phyloP scores from a whole-genome alignment of 2,329 filamentous ascomycete genomes.

The Dothideomycetes sp. region DNA sequence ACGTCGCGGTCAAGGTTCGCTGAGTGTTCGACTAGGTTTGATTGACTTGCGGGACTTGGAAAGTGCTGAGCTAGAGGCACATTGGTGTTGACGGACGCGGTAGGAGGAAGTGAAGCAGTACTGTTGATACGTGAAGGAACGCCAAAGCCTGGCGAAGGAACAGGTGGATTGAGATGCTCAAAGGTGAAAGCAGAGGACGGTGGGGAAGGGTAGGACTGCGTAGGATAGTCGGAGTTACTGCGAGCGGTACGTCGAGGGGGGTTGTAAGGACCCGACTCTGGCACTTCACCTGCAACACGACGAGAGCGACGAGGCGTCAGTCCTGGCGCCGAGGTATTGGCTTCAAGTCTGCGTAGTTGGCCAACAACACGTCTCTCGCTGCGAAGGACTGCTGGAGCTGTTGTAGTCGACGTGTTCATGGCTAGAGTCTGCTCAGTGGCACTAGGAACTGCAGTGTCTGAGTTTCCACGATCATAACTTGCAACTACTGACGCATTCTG shows the following conservation, averaged over 20 bases:
- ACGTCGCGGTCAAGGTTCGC: too few relatives aligned
- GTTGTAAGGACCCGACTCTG: slow-evolving; percentile 3
- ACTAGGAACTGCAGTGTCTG: too few relatives aligned
- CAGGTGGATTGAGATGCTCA: background rate
- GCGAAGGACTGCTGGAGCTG: too few relatives aligned
- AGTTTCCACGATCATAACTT: too few relatives aligned
- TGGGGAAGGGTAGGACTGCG: slow-evolving; percentile 2
- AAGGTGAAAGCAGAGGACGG: slow-evolving; percentile 11
- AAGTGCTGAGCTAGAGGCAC: too few relatives aligned
- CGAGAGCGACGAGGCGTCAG: slow-evolving; percentile 4
- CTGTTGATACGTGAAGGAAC: too few relatives aligned
- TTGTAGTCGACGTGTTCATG: too few relatives aligned
- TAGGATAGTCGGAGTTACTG: background rate
- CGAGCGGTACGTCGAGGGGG: slow-evolving; percentile 6
- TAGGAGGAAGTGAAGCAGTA: too few relatives aligned
- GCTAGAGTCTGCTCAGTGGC: too few relatives aligned
- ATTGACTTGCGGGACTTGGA: slow-evolving; percentile 1
- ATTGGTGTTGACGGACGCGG: too few relatives aligned
- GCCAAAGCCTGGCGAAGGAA: slow-evolving; percentile 6
- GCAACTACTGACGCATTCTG: too few relatives aligned
- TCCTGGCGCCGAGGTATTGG: background rate
- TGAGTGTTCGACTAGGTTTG: too few relatives aligned
- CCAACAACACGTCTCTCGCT: background rate
- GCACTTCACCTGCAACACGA: slow-evolving; percentile 7
- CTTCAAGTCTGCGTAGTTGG: background rate